Percentiles rank a stretch among this genome's conserved stretches.
Conservation (phyloP, 805 yeast genomes). For the Ogataea zsoltii region DNA sequence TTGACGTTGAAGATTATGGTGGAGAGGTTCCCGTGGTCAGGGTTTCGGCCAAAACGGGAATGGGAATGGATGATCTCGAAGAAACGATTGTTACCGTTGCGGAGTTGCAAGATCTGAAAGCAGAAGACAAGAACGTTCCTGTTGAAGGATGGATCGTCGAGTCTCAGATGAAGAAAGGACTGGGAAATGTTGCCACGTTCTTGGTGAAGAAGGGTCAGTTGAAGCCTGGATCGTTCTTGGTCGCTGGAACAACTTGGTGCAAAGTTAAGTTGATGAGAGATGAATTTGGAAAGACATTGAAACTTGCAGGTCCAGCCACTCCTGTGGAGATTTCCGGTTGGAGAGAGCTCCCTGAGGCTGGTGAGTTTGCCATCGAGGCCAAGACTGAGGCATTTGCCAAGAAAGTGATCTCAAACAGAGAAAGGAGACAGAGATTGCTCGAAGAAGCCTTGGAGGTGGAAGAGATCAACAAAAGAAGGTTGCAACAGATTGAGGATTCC, state of each 20-base stretch:
- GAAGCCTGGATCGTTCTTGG: conserved; percentile 67
- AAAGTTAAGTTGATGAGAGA: conserved; percentile 77
- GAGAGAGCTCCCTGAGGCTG: conserved; percentile 91
- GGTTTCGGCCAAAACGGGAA: conserved; percentile 87
- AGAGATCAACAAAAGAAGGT: conserved; percentile 65
- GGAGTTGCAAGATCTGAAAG: conserved; percentile 77
- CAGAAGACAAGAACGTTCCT: conserved; percentile 52
- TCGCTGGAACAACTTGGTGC: conserved; percentile 87
- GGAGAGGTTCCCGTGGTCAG: conserved; percentile 91
- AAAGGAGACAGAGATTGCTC: conserved; percentile 49
- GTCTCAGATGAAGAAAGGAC: conserved; percentile 74
- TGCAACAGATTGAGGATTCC: conserved; percentile 51
- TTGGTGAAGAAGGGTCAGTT: conserved; percentile 79
- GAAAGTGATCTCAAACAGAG: conserved; percentile 67
- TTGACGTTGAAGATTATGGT: conserved; percentile 89
- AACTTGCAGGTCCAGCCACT: conserved; percentile 77
- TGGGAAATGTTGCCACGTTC: conserved; percentile 85
- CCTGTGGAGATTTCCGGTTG: conserved; percentile 94
- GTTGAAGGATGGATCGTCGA: conserved; percentile 90
- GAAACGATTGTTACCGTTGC: conserved; percentile 85
- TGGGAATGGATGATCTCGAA: conserved; percentile 86
- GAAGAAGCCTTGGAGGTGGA: conserved; percentile 68
- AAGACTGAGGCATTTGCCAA: conserved; percentile 73
- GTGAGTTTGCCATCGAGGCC: conserved; percentile 80
- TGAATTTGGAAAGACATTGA: conserved; percentile 64